Evolutionary conservation across 148 eudicot species (phyloP), one percentile per base, ranked within the genome.

Genomic region (Vaccinium darrowii): DNA sequence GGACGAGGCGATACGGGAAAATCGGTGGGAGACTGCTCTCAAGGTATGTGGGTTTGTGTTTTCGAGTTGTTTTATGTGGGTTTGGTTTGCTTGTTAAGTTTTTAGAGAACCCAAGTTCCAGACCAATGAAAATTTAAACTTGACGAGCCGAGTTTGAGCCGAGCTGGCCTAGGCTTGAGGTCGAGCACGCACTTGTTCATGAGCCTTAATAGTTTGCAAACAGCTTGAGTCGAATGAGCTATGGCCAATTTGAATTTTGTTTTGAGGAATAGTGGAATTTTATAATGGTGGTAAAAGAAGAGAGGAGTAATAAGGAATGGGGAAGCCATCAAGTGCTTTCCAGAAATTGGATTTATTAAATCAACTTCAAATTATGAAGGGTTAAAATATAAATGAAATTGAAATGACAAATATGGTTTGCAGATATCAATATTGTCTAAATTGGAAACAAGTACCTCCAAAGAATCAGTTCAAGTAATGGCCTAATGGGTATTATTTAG

Each of bases 11-110:
- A 89, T 92, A 51, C 86, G 84, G 43, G 86, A 84, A 5, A 84
- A 82, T 58, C 88, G 85, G 11, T 96, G 97, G 94, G 93, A 92
- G 75, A 90, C 95, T 78, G 98, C 98, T 85, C 95, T 96, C 49
- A 91, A 92, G 93, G 98, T 95, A 79, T 3, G 81, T 80, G 76
- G 50, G 13, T 58, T 60, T 79, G 13, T 72, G 9, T 27, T 43
- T 81, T 47, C 65, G 51, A 56, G 27, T 23, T 54, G 77, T 33
- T 76, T n/a, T 2, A 13, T 13, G 57, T 21, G 25, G 10, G 33
- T 43, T 77, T 33, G 21, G 16, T 52, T 54, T 82, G 83, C 33
- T 54, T 62, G 25, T 67, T 63, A 33, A 33, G 36, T 33, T 33
- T 33, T 33, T 33, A 33, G 36, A 33, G 36, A 33, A 33, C 36